These are phyloP conservation scores for Trichosanthes truncata DNA, from an alignment of 306 rosid species.

Conservation along the genomic window DNA sequence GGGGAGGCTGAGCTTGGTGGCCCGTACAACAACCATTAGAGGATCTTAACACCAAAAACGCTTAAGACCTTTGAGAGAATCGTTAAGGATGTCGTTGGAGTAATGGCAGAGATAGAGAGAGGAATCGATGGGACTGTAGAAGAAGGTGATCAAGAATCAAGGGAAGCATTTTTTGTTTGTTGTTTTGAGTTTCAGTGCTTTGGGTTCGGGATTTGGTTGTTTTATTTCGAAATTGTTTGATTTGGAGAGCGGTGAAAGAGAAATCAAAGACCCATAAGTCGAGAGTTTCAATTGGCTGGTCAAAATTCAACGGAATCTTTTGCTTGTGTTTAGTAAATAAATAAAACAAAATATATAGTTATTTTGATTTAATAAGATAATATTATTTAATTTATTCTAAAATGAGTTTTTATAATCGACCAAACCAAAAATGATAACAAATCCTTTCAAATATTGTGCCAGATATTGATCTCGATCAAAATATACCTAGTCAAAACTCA, in stretches of 20 bases:
- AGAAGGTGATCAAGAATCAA: not conserved
- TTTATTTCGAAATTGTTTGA: not conserved
- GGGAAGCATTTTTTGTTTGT: not conserved
- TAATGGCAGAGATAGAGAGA: not conserved
- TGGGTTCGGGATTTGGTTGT: not conserved
- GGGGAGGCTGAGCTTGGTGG: conserved; percentile 39
- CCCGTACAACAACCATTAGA: conserved; percentile 46
- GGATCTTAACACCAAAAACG: conserved; percentile 3
- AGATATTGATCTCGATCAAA: too few relatives aligned
- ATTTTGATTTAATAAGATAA: too few relatives aligned
- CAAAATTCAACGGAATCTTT: too few relatives aligned
- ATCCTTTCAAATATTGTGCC: too few relatives aligned
- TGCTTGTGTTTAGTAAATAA: too few relatives aligned
- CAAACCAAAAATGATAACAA: too few relatives aligned
- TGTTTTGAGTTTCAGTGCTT: not conserved
- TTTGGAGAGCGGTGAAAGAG: not conserved
- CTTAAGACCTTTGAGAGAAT: not conserved
- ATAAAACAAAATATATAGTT: too few relatives aligned
- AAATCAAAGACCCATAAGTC: not conserved
- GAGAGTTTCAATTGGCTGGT: not conserved
- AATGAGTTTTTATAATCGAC: too few relatives aligned
- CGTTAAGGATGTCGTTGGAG: not conserved
- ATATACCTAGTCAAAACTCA: too few relatives aligned
- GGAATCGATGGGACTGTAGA: not conserved
- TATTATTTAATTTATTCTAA: too few relatives aligned